Evolutionary conservation across 768 basidiomycete genomes (phyloP), one percentile per base, ranked within the genome.

Genomic region (Pisolithus sp.): DNA sequence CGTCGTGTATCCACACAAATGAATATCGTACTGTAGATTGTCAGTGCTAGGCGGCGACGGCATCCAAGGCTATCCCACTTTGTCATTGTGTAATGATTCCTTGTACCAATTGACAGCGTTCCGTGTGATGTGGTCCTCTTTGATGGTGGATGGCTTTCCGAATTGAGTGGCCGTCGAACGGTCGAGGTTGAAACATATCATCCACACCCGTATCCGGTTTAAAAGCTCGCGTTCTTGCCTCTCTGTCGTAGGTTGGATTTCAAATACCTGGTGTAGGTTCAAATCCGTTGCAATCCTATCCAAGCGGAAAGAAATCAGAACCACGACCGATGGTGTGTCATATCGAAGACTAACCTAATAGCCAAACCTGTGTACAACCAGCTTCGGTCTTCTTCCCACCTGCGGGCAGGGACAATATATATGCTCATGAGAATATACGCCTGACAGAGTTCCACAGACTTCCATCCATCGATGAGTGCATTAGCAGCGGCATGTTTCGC

Each of bases 341-440:
- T 0, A n/a, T 5, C 8, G 18, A 24, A 23, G 18, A 51, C 65
- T 37, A 53, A 81, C 82, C 89, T 83, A 31, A 92, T 85, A 1
- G 90, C 91, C 54, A 93, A 79, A 20, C 92, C 91, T 4, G 89
- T 86, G 62, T 91, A 90, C 45, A 93, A 66, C 89, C 91, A 94
- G 51, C 87, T 89, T 26, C 90, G 76, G 62, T 94, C 91, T 59
- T 94, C 90, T 59, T 94, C 91, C 86, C 92, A 95, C 40, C 81
- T 71, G 21, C 83, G 78, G 1, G 88, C 89, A 4, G 88, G 89
- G 2, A 89, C 84, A 42, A 82, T 81, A 60, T 87, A 90, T 45
- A 86, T 77, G 56, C 83, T 85, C 85, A 91, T 85, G 48, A 96
- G 74, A 45, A 96, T 83, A 60, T 94, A 96, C 4, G 93, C 93